A percentile compares a stretch with the other conserved stretches of the same genome.
These are phyloP conservation scores for Phytophthora ramorum DNA, from an alignment of 352 stramenopile species.

Conservation along the genomic window DNA sequence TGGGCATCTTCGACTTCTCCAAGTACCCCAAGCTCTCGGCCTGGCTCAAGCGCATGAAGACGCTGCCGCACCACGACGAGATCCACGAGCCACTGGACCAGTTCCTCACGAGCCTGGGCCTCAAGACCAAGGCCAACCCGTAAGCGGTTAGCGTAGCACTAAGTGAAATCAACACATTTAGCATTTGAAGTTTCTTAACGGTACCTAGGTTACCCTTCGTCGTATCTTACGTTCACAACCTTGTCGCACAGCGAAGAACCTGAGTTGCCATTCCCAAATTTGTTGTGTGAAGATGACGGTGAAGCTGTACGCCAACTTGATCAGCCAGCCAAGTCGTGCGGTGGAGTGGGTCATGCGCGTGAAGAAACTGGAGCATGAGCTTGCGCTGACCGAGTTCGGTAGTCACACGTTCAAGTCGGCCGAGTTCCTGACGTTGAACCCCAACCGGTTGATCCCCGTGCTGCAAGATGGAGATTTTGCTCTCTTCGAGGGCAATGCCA, in stretches of 20 bases:
- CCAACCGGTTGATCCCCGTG: constrained; percentile 46
- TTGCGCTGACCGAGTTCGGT: constrained; percentile 41
- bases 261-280: too few species aligned
- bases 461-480: constrained; percentile 51
- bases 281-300: constrained; percentile 25
- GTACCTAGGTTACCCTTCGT: too few species aligned
- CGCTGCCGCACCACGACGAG: constrained; percentile 51
- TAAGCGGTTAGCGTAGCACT: constrained; percentile 11
- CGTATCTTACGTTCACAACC: too few species aligned
- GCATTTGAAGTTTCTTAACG: too few species aligned
- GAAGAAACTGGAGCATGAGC: constrained; percentile 49
- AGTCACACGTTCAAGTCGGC: constrained; percentile 38
- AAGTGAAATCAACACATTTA: too few species aligned
- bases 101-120: constrained; percentile 21
- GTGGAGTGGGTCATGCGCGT: constrained; percentile 46
- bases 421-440: constrained; percentile 49
- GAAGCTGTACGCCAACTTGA: constrained; percentile 56
- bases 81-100: constrained; percentile 38
- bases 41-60: constrained; percentile 53
- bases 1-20: constrained; percentile 47
- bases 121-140: constrained; percentile 28
- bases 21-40: constrained; percentile 43
- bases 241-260: too few species aligned
- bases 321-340: constrained; percentile 47
- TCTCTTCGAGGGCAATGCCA: constrained; percentile 57